Base-by-base conservation (phyloP, 2,329 filamentous ascomycete genomes). In the Talaromyces atroroseus region DNA sequence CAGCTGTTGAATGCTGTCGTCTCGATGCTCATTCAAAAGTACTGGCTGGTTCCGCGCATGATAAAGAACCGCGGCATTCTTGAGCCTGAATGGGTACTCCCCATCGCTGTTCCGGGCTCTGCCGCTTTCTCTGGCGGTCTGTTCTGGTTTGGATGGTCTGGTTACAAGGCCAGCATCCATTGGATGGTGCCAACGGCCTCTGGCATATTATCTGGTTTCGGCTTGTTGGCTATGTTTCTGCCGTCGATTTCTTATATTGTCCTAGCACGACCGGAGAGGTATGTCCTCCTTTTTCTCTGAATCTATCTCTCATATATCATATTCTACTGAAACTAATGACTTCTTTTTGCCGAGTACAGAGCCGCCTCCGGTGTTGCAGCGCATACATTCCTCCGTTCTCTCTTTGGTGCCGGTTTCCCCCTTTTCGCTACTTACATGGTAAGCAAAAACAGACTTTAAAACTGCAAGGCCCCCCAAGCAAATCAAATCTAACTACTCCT, bases 321-420 rank as follows among this genome's bases (percentile, higher is more conserved):
- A 10, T 29, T 56, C 86, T 87, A 66, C 84, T 85, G 68, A 80
- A 82, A 0, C 73, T 86, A 24, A 71, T 86, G 20, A 86, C 85
- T 62, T 87, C 2, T 3, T 36, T 16, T 16, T 16, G n/a, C n/a
- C n/a, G 12, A 36, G 86, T 63, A 47, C 87, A 82, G 63, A 82
- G 84, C 77, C 0, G 82, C 82, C 1, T 80, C 77, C 18, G 82
- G 80, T 2, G 75, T 82, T 54, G 80, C 80, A 0, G 79, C 80
- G 0, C 79, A 79, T 59, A 79, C 73, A 3, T 76, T 80, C 58
- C 64, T 79, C n/a, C 71, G 77, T 14, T 74, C 71, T 6, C 51
- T 67, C 11, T 62, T 65, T 16, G 72, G 68, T 0, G 70, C 71
- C 18, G 66, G 63, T 8, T 74, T 74, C 48, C 69, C 70, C 14